Base-by-base conservation (phyloP, 805 yeast genomes). In the Lipomyces spencermartinsiae region DNA sequence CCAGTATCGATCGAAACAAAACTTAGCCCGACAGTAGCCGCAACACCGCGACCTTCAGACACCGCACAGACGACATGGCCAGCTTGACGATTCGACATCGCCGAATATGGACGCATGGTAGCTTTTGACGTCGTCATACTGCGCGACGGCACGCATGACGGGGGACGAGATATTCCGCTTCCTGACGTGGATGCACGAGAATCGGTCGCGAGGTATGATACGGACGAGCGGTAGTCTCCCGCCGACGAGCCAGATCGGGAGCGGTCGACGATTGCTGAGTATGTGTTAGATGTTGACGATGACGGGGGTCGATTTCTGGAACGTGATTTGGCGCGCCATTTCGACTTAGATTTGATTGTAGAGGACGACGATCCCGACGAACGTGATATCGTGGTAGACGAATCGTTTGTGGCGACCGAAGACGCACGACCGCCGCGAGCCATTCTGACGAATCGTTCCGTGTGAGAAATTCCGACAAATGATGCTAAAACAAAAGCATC, bases 1-100 rank as follows among this genome's bases (percentile, higher is more conserved):
- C 84, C 85, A 0, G 82, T 80, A 43, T 74, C 77, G 14, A 78
- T 73, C 61, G 80, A 76, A 4, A 82, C 63, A 54, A 82, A 76
- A 58, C 84, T 82, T 4, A 83, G 61, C 1, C 86, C 86, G 8
- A 84, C 78, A 1, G 54, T 63, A 0, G 78, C 76, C 0, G 74
- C 62, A 4, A 75, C 25, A 0, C 72, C 70, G 33, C 67, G 65
- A 1, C 79, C 73, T 55, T 76, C 78, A 35, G 39, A 57, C 1
- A 77, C 34, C 0, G 77, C 71, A 59, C 76, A 74, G n/a, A 75
- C 25, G 0, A 66, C 60, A 14, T 68, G 70, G 5, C 37, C 59
- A 19, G 49, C 29, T 4, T 55, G 16, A 9, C 61, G 46, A 8
- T 25, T 43, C 8, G 67, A 63, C 70, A 67, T 63, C 4, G 67